Conservation (phyloP, 257 asterid species). For the Vinca minor region DNA sequence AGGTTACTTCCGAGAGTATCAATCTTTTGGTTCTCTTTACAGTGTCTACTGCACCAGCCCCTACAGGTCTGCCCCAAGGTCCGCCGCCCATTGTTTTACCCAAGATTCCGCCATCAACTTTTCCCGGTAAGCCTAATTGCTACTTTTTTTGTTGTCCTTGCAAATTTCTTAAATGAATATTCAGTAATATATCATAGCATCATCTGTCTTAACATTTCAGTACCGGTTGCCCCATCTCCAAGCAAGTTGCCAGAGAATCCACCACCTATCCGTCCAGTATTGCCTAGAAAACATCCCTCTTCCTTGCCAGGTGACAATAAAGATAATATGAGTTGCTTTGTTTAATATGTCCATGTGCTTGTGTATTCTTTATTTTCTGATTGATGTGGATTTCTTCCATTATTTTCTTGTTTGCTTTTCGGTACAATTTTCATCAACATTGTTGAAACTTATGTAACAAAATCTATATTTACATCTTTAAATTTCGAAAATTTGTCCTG, state of each 20-base stretch:
- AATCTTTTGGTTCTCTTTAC: not conserved
- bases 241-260: constrained; percentile 32
- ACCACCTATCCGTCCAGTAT: constrained; percentile 28
- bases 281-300: constrained; percentile 39
- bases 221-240: constrained; percentile 28
- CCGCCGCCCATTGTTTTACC: constrained; percentile 14
- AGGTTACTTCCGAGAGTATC: not conserved
- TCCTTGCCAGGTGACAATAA: constrained; percentile 54
- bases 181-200: not conserved
- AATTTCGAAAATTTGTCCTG: not conserved
- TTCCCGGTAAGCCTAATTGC: constrained; percentile 17
- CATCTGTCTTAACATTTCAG: constrained; percentile 15
- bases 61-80: constrained; percentile 14
- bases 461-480: not conserved
- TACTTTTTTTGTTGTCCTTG: not conserved
- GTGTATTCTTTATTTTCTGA: not conserved
- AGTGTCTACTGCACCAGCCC: constrained; percentile 18
- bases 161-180: not conserved
- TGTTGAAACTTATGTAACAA: not conserved
- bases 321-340: constrained; percentile 14
- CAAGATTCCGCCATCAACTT: constrained; percentile 20
- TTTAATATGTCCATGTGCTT: not conserved
- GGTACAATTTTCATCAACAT: not conserved
- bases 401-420: not conserved
- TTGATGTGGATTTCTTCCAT: not conserved